Evolutionary conservation across 371 early-diverging fungal genomes (phyloP), one percentile per base, ranked within the genome.

Genomic region (Mucor piriformis): DNA sequence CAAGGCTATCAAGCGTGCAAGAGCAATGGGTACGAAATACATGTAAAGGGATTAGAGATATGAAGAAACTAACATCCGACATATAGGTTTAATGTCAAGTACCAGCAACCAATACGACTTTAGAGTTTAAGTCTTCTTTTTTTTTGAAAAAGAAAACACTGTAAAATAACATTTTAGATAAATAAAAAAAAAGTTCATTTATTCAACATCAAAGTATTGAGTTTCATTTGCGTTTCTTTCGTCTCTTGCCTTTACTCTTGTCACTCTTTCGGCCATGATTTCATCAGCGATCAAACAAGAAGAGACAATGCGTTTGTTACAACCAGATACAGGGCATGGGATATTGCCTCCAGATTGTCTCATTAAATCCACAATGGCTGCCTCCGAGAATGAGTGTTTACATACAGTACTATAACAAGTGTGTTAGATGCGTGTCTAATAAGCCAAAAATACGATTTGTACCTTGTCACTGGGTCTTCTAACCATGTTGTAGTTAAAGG

Each of bases 1-100:
- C 44, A 87, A 88, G 74, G 93, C 93, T 20, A 89, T 94, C 47
- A 91, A 90, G 67, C 81, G 94, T 59, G 92, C 93, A 12, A 84
- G 92, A 56, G 88, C 92, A 4, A 85, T 92, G 82, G 93, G 94
- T 66, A 78, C 7, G 29, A 29, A 7, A 7, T 3, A 37, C 3
- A 3, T 13, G 37, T 37, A 37, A 3, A 12, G 8, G 12, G 4
- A 15, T 15, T 23, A 37, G 15, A 24, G 15, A 47, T 16, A n/a
- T 8, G 12, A 57, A 25, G 34, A 7, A 5, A 29, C 7, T 29
- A 29, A 29, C 7, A 27, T n/a, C 7, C 7, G 7, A 29, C 7
- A 27, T n/a, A 2, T 68, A 79, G 79, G 81, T 15, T 62, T 81
- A 18, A 76, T 81, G 76, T 77, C 81, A 25, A 74, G 73, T 56